Evolutionary conservation across 176 grass and related monocot species (phyloP), one percentile per base, ranked within the genome.

Genomic region (Poa pratensis): DNA sequence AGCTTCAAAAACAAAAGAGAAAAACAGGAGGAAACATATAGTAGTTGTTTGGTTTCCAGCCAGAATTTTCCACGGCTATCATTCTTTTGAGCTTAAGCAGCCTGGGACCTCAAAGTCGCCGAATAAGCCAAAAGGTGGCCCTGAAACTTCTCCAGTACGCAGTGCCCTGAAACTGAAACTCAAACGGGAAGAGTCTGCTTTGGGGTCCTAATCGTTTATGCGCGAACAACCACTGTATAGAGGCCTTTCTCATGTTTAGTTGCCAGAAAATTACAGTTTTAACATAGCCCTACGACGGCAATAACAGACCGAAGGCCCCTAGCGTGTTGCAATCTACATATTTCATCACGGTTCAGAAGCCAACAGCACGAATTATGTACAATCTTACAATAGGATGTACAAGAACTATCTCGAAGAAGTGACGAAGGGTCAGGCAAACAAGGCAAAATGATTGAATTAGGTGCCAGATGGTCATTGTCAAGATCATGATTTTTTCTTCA

Each of bases 401-500:
- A n/a, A 6, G 2, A 74, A 39, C 26, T 48, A 13, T 6, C 18
- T 63, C 78, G 23, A 52, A 45, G 22, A 34, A 23, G 16, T 45
- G 23, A 54, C 1, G 17, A 20, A 71, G 53, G 42, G 30, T 76
- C 52, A 55, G 75, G 9, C 1, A 35, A 71, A 19, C 14, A 69
- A 35, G 87, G 23, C 20, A 60, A 71, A 40, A 81, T 76, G 2
- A 51, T 18, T 59, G 60, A 37, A 68, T 49, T 13, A 46, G 66
- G 37, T 57, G 76, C 16, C 20, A 54, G 42, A 43, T 39, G 34
- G 49, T 67, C 69, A 39, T 50, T 23, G 40, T 83, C 75, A 86
- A 26, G n/a, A 34, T 27, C 45, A 45, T 28, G 28, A 30, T 77
- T 70, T 87, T 79, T 87, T 91, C 42, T 43, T 88, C 27, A 94